These are phyloP conservation scores for Carex arenaria DNA, from an alignment of 202 grass and related monocot species.

Conservation along the genomic window DNA sequence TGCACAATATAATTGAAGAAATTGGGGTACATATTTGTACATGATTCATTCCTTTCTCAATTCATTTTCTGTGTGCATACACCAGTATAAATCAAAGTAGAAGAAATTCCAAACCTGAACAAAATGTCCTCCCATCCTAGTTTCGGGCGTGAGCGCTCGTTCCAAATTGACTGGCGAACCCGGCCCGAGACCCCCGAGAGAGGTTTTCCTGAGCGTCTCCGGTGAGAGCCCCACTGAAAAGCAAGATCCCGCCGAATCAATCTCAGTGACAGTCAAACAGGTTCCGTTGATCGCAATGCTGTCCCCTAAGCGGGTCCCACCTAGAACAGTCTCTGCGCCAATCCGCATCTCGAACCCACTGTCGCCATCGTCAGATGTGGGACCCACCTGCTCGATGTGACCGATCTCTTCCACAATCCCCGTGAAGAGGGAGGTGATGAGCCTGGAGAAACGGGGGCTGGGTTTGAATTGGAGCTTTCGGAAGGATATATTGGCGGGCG, in stretches of 20 bases:
- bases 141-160: constrained; percentile 62
- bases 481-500: constrained; percentile 28
- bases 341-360: constrained; percentile 58
- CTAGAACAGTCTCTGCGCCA: constrained; percentile 48
- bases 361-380: constrained; percentile 18
- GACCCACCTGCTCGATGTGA: constrained; percentile 31
- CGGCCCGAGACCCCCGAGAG: constrained; percentile 37
- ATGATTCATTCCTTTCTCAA: background rate
- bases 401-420: constrained; percentile 94
- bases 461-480: constrained; percentile 37
- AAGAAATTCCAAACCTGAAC: constrained; percentile 43
- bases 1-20: background rate
- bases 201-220: constrained; percentile 79
- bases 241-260: constrained; percentile 37
- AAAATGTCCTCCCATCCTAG: constrained; percentile 89
- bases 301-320: constrained; percentile 66
- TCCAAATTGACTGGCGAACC: constrained; percentile 82
- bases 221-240: constrained; percentile 83
- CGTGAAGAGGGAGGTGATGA: constrained; percentile 66
- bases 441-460: constrained; percentile 23
- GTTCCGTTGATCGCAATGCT: constrained; percentile 77
- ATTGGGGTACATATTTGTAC: background rate
- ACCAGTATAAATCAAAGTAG: background rate
- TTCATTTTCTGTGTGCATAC: too few relatives aligned
- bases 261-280: constrained; percentile 81